Conservation (phyloP, 352 stramenopile genomes). For the Phytophthora ohioensis region DNA sequence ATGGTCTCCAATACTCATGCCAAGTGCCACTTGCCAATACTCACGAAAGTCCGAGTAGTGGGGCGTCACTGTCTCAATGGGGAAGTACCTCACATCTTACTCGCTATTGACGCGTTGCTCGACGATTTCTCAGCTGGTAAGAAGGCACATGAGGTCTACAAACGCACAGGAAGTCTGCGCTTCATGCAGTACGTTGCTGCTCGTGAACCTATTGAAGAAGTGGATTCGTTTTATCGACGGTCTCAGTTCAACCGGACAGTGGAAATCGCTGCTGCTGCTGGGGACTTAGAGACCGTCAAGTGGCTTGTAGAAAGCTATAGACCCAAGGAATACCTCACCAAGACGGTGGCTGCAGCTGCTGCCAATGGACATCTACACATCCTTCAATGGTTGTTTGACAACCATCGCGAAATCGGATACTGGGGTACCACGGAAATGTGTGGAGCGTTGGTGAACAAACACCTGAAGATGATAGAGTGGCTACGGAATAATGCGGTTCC, state of each 20-base stretch:
- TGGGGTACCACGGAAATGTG: constrained; percentile 45
- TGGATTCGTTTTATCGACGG: constrained; percentile 37
- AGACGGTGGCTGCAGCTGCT: constrained; percentile 32
- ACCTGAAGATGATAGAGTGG: constrained; percentile 31
- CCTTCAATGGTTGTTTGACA: constrained; percentile 36
- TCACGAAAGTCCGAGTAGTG: constrained; percentile 27
- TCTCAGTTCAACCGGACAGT: constrained; percentile 35
- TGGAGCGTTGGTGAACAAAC: constrained; percentile 38
- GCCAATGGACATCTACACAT: constrained; percentile 39
- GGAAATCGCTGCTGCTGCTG: constrained; percentile 23
- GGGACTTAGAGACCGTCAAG: constrained; percentile 31
- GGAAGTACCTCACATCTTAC: constrained; percentile 31
- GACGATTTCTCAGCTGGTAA: constrained; percentile 34
- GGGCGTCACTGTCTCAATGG: constrained; percentile 24
- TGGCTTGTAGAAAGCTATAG: constrained; percentile 37
- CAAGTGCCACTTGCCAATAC: constrained; percentile 29
- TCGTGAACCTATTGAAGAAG: constrained; percentile 26
- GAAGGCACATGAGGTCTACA: constrained; percentile 31
- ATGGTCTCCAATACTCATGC: constrained; percentile 21
- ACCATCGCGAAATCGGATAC: constrained; percentile 33
- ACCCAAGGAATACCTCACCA: constrained; percentile 30
- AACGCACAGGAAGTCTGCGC: constrained; percentile 28
- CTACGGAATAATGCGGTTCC: constrained; percentile 33
- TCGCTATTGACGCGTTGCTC: constrained; percentile 31
- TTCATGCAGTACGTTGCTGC: constrained; percentile 43